These are phyloP conservation scores for Flaveria sonorensis DNA, from an alignment of 129 eudicot genomes.

Conservation along the genomic window DNA sequence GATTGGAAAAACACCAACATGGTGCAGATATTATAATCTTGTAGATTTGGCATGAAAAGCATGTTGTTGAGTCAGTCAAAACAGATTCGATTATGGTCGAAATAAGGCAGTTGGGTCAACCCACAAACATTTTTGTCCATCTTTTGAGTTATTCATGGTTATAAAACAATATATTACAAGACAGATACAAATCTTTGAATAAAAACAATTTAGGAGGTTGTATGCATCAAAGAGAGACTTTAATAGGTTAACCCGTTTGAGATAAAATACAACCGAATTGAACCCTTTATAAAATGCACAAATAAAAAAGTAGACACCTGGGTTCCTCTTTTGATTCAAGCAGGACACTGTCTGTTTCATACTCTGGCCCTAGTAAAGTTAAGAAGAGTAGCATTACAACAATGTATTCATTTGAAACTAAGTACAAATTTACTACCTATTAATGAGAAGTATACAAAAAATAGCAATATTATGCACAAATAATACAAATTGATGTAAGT, in stretches of 20 bases:
- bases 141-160: background rate
- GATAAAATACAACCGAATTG: background rate
- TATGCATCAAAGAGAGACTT: background rate
- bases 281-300: background rate
- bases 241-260: background rate
- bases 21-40: too few species aligned
- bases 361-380: constrained; percentile 55
- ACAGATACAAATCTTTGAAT: background rate
- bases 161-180: constrained; percentile 5
- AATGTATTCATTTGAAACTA: constrained; percentile 6
- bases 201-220: background rate
- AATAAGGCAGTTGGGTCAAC: background rate
- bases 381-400: constrained; percentile 4
- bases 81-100: background rate
- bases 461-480: background rate
- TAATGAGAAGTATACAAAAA: background rate
- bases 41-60: background rate
- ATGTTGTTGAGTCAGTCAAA: background rate
- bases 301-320: constrained; percentile 44
- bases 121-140: background rate
- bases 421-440: background rate
- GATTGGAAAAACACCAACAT: too few species aligned
- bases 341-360: constrained; percentile 70
- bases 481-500: constrained; percentile 2
- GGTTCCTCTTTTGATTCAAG: constrained; percentile 41